Percentiles rank a stretch among this genome's conserved stretches.
Conservation (phyloP, 495 filamentous ascomycete genomes). For the Penicillium lividum region DNA sequence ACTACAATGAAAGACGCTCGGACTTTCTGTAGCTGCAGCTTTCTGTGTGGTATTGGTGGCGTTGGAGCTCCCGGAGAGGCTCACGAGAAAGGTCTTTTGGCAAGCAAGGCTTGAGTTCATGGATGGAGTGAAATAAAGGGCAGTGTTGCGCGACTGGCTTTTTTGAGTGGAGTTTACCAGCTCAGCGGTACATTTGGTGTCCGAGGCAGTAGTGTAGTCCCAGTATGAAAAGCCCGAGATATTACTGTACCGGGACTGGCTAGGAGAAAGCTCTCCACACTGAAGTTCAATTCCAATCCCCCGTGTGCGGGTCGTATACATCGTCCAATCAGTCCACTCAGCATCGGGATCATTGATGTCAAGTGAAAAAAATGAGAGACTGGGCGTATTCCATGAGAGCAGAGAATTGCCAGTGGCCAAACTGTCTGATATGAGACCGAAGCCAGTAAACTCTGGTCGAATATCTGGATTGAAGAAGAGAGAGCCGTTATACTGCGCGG, state of each 20-base stretch:
- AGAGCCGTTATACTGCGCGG: slow-evolving; percentile 14
- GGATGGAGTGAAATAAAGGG: neutral
- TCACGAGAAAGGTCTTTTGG: neutral
- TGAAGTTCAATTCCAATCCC: slow-evolving; percentile 20
- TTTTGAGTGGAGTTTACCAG: neutral
- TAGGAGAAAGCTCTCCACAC: slow-evolving; percentile 4
- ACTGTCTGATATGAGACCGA: slow-evolving; percentile 12
- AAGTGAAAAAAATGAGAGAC: slow-evolving; percentile 16
- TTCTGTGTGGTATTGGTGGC: neutral
- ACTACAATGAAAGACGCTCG: slow-evolving; percentile 7
- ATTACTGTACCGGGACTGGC: neutral
- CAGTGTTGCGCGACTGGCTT: neutral
- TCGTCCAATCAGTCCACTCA: slow-evolving; percentile 1
- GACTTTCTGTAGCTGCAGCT: neutral
- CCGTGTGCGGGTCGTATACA: slow-evolving; percentile 17
- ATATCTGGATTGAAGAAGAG: slow-evolving; percentile 10
- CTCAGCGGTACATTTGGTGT: neutral
- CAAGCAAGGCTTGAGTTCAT: neutral
- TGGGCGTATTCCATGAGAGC: slow-evolving; percentile 15
- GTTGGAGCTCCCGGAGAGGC: neutral
- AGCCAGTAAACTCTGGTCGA: slow-evolving; percentile 11
- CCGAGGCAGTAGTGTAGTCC: neutral
- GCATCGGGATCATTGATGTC: slow-evolving; percentile 7
- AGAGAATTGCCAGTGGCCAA: slow-evolving; percentile 2
- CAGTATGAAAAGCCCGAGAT: neutral